These are phyloP conservation scores for Penstemon newberryi DNA, from an alignment of 257 asterid genomes.

Conservation along the genomic window DNA sequence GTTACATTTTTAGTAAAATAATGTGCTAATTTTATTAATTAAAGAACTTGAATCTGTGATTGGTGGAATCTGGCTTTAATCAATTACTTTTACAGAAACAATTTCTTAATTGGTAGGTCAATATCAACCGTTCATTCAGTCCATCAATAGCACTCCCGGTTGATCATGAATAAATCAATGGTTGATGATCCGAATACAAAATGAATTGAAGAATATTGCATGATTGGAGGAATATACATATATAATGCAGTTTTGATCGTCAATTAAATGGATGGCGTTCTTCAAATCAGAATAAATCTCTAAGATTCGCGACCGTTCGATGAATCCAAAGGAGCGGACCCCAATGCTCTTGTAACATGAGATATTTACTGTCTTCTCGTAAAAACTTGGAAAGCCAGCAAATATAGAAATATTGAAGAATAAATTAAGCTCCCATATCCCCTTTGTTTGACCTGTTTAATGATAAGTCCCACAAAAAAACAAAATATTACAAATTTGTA, in stretches of 20 bases:
- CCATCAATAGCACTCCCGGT: neutral
- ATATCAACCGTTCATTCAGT: slow-evolving; percentile 24
- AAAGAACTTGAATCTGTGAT: slow-evolving; percentile 15
- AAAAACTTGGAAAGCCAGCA: slow-evolving; percentile 47
- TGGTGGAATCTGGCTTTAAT: slow-evolving; percentile 29
- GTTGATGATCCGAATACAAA: slow-evolving; percentile 20
- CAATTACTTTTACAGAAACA: neutral
- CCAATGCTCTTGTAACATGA: slow-evolving; percentile 23
- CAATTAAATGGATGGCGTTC: slow-evolving; percentile 8
- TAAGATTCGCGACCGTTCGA: neutral
- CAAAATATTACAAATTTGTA: neutral
- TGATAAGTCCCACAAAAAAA: neutral
- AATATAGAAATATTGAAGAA: slow-evolving; percentile 39
- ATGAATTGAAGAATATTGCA: neutral
- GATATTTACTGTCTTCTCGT: slow-evolving; percentile 44
- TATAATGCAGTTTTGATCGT: slow-evolving; percentile 1
- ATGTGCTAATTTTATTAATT: slow-evolving; percentile 6
- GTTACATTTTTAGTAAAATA: slow-evolving; percentile 14
- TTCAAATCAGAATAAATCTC: slow-evolving; percentile 20
- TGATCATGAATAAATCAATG: slow-evolving; percentile 7
- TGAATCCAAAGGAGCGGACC: neutral
- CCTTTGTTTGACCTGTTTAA: slow-evolving; percentile 45
- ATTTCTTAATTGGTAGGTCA: neutral
- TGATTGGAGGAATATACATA: slow-evolving; percentile 4
- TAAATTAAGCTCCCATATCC: slow-evolving; percentile 37